phyloP scores from a whole-genome alignment of 805 yeast species.

The Brettanomyces bruxellensis region DNA sequence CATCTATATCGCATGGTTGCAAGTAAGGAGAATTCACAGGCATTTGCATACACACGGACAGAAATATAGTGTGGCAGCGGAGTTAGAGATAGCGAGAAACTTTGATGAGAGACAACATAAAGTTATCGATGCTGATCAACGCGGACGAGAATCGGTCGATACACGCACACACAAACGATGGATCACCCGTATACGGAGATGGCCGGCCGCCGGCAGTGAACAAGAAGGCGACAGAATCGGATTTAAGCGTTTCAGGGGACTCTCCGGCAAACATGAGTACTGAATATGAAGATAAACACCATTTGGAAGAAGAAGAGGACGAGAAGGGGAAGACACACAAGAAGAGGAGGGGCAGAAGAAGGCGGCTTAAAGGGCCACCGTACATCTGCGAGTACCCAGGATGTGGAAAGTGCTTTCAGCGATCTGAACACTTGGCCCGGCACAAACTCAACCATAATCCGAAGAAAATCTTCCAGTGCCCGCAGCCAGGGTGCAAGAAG shows the following conservation, averaged over 20 bases:
- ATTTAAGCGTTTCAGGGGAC: not conserved
- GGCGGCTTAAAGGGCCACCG: slow-evolving; percentile 19
- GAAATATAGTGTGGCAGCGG: too few species aligned
- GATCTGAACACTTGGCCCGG: slow-evolving; percentile 57
- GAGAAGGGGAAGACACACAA: not conserved
- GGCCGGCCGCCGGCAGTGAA: not conserved
- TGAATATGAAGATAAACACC: not conserved
- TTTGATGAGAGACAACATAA: slow-evolving; percentile 6
- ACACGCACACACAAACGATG: not conserved
- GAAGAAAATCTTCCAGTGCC: slow-evolving; percentile 44
- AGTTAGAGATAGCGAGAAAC: not conserved
- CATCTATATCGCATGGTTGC: too few species aligned
- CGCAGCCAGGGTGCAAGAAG: slow-evolving; percentile 38
- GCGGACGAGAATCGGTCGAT: slow-evolving; percentile 3
- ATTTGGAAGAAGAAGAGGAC: not conserved
- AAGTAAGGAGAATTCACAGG: too few species aligned
- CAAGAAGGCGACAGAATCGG: not conserved
- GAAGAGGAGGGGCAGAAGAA: slow-evolving; percentile 9
- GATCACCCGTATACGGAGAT: not conserved
- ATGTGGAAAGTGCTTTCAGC: slow-evolving; percentile 47
- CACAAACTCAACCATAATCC: slow-evolving; percentile 57
- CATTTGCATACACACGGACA: too few species aligned
- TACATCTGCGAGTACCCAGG: slow-evolving; percentile 34
- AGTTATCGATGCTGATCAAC: slow-evolving; percentile 8
- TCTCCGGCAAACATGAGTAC: not conserved